These are phyloP conservation scores for Artemisia tridentata DNA, from an alignment of 129 eudicot genomes.

Conservation along the genomic window DNA sequence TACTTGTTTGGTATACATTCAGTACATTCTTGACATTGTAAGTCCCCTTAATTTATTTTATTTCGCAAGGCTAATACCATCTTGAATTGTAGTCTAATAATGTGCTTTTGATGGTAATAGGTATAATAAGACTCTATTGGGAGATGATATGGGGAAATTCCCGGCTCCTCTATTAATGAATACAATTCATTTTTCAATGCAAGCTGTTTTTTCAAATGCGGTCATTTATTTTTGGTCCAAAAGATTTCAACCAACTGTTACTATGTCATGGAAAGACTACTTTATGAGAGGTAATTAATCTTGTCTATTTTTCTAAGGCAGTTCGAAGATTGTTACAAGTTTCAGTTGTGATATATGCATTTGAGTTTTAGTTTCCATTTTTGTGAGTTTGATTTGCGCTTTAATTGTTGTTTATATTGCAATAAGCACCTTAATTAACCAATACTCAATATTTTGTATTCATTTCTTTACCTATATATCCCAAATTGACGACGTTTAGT, in stretches of 20 bases:
- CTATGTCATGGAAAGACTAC: conserved; percentile 94
- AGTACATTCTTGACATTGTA: conserved; percentile 88
- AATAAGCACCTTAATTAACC: conserved; percentile 5
- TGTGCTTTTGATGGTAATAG: conserved; percentile 33
- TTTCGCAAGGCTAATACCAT: not conserved
- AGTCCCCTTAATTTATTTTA: conserved; percentile 29
- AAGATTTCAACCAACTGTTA: conserved; percentile 52
- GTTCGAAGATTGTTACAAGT: conserved; percentile 1
- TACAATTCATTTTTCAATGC: conserved; percentile 91
- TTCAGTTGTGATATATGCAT: not conserved
- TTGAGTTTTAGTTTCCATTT: not conserved
- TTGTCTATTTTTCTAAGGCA: not conserved
- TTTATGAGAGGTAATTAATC: conserved; percentile 66
- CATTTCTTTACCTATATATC: conserved; percentile 1
- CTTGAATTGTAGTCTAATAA: not conserved
- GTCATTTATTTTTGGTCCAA: conserved; percentile 79
- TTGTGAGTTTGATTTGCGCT: conserved; percentile 14
- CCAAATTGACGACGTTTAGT: conserved; percentile 23
- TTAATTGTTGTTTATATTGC: not conserved
- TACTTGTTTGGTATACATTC: conserved; percentile 90
- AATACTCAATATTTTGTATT: not conserved
- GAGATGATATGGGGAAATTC: conserved; percentile 83
- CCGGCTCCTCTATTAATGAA: conserved; percentile 98
- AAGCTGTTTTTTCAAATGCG: conserved; percentile 82
- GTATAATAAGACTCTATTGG: conserved; percentile 81